Conservation (phyloP, 179 eudicot genomes). For the Camellia oleifera region DNA sequence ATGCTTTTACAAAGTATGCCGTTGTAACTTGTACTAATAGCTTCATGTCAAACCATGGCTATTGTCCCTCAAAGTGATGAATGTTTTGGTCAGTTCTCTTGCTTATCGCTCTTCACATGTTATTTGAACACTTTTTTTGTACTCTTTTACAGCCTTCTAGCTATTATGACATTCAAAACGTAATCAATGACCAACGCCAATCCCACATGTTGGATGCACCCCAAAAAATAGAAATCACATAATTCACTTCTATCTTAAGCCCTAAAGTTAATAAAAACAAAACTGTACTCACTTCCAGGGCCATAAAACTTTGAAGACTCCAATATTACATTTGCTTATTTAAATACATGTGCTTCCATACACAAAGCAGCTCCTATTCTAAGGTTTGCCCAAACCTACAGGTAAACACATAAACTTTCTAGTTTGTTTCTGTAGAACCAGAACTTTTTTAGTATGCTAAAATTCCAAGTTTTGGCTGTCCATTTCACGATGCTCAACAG, state of each 20-base stretch:
- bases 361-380: background rate
- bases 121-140: too few relatives aligned
- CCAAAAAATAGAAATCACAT: background rate
- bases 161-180: too few relatives aligned
- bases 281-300: background rate
- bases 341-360: background rate
- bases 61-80: too few relatives aligned
- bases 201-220: too few relatives aligned
- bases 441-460: background rate
- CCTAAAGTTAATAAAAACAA: background rate
- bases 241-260: background rate
- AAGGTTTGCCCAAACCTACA: background rate
- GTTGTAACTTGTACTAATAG: too few relatives aligned
- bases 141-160: too few relatives aligned
- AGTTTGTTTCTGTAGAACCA: background rate
- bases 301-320: background rate
- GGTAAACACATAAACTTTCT: background rate
- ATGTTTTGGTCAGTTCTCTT: too few relatives aligned
- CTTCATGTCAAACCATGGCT: too few relatives aligned
- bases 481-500: background rate
- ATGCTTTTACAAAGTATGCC: too few relatives aligned
- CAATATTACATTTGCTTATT: background rate
- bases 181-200: too few relatives aligned
- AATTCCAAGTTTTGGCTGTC: background rate
- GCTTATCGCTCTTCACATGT: too few relatives aligned